Evolutionary conservation across 2,329 filamentous ascomycete genomes (phyloP).

Genomic region (Verruconis gallopava): DNA sequence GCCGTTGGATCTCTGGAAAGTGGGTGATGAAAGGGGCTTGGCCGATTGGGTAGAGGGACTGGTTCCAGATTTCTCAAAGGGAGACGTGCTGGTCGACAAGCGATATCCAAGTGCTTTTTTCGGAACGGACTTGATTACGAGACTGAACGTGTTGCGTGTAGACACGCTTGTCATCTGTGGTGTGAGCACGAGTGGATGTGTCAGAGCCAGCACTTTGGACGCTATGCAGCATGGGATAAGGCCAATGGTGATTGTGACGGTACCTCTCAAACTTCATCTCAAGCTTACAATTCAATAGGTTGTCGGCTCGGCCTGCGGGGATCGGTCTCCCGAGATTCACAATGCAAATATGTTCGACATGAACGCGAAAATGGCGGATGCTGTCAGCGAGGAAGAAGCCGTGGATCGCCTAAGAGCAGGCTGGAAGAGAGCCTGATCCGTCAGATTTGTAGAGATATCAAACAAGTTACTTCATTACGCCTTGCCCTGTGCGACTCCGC

Average conservation of each 20-base stretch:
- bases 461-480: background rate
- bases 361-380: constrained; percentile 35
- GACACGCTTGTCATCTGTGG: constrained; percentile 36
- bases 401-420: constrained; percentile 25
- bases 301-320: constrained; percentile 34
- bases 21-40: constrained; percentile 27
- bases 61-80: constrained; percentile 19
- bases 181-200: constrained; percentile 36
- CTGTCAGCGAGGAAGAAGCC: constrained; percentile 30
- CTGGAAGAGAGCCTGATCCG: constrained; percentile 15
- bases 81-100: constrained; percentile 28
- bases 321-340: constrained; percentile 32
- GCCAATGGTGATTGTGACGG: constrained; percentile 28
- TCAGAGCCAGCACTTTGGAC: constrained; percentile 32
- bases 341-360: constrained; percentile 34
- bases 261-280: constrained; percentile 2
- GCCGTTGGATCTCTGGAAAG: constrained; percentile 29
- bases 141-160: constrained; percentile 26
- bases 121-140: constrained; percentile 30
- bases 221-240: constrained; percentile 32
- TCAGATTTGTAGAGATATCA: background rate
- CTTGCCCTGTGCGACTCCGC: background rate
- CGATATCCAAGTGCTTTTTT: constrained; percentile 34
- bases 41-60: constrained; percentile 28
- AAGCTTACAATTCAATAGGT: constrained; percentile 19